Conservation (phyloP, 2,329 filamentous ascomycete species). For the Penicillium brasilianum region DNA sequence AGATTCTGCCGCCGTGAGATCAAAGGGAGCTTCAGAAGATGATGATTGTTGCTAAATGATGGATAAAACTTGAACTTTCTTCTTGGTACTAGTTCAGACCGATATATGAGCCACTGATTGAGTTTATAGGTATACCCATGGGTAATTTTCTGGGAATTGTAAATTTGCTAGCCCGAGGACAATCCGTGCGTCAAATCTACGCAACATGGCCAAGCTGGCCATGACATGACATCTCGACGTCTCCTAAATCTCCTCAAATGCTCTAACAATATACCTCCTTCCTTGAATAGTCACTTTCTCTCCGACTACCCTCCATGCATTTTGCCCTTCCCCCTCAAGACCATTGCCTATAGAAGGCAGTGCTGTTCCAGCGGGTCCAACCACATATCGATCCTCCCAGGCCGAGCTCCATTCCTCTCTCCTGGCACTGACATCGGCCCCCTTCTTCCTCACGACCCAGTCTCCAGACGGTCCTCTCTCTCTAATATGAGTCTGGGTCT, state of each 20-base stretch:
- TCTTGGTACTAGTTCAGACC: too few species aligned
- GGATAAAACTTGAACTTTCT: neutral
- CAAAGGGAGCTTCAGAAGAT: too few species aligned
- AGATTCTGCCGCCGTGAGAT: slow-evolving; percentile 11
- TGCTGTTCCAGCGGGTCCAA: slow-evolving; percentile 17
- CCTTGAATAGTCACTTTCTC: slow-evolving; percentile 28
- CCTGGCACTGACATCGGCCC: slow-evolving; percentile 35
- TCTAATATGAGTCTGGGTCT: slow-evolving; percentile 29
- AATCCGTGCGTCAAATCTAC: neutral
- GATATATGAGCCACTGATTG: too few species aligned
- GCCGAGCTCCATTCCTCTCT: slow-evolving; percentile 35
- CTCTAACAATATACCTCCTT: slow-evolving; percentile 31
- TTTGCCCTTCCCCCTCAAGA: slow-evolving; percentile 19
- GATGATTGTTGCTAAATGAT: neutral
- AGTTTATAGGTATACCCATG: too few species aligned
- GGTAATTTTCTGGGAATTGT: too few species aligned
- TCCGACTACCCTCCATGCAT: slow-evolving; percentile 24
- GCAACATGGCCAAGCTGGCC: neutral
- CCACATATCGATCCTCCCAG: slow-evolving; percentile 28
- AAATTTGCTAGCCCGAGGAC: too few species aligned
- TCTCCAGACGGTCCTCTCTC: slow-evolving; percentile 14
- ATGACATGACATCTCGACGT: neutral
- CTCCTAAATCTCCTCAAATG: slow-evolving; percentile 33
- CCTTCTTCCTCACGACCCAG: slow-evolving; percentile 27
- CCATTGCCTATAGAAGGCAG: slow-evolving; percentile 32